These are phyloP conservation scores for Elsinoe necatrix DNA, from an alignment of 2,329 filamentous ascomycete species.

Conservation along the genomic window DNA sequence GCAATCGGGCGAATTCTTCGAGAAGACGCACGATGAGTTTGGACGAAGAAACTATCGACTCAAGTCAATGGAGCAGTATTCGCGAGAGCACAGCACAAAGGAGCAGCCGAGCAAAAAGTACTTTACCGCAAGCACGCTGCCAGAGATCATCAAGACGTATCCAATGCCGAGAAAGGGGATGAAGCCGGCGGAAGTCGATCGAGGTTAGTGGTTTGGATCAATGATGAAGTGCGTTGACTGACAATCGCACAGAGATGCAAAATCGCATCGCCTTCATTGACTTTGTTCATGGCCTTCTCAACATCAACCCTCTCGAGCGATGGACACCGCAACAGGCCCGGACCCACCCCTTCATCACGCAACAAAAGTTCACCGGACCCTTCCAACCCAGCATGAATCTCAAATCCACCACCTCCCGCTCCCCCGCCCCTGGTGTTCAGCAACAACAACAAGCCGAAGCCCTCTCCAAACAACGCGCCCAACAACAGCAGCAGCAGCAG, in stretches of 20 bases:
- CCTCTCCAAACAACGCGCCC: conserved; percentile 79
- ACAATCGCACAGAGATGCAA: conserved; percentile 70
- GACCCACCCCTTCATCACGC: conserved; percentile 94
- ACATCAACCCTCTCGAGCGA: conserved; percentile 88
- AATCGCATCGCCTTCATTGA: conserved; percentile 97
- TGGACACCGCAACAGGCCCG: conserved; percentile 99
- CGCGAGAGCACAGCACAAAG: conserved; percentile 88
- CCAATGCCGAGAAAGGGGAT: conserved; percentile 99
- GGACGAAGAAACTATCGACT: conserved; percentile 82
- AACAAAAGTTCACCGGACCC: conserved; percentile 91
- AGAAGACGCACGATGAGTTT: conserved; percentile 86
- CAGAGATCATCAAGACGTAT: conserved; percentile 96
- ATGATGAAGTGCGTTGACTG: too few relatives aligned
- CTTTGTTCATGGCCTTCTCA: conserved; percentile 86
- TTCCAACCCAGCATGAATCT: conserved; percentile 97
- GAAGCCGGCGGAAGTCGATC: conserved; percentile 92
- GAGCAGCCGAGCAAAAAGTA: conserved; percentile 99
- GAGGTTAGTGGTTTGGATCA: conserved; percentile 70
- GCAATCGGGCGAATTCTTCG: conserved; percentile 93
- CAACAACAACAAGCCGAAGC: conserved; percentile 94
- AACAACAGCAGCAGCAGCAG: conserved; percentile 45
- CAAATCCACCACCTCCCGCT: conserved; percentile 79
- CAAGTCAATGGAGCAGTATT: conserved; percentile 97
- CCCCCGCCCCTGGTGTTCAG: conserved; percentile 84
- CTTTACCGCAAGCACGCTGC: conserved; percentile 86